Conservation (phyloP, 176 grass and related monocot species). For the Eremochloa ophiuroides region DNA sequence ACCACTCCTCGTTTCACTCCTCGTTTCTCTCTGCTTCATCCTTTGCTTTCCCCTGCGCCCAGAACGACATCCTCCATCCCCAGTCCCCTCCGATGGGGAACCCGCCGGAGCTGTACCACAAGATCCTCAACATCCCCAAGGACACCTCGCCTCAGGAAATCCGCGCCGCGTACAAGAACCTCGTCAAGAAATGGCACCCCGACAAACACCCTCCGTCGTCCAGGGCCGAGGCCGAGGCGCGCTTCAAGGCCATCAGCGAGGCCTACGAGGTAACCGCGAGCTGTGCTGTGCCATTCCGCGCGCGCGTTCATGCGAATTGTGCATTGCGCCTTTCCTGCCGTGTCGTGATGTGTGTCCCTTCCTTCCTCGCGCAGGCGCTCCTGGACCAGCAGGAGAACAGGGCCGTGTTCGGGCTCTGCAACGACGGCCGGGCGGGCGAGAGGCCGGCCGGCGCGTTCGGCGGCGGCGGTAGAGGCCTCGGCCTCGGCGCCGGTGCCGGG, state of each 20-base stretch:
- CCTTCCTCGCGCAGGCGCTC: conserved; percentile 44
- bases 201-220: conserved; percentile 96
- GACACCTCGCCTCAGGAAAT: conserved; percentile 73
- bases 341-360: not conserved
- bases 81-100: conserved; percentile 52
- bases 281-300: not conserved
- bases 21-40: not conserved
- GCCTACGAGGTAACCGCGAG: conserved; percentile 79
- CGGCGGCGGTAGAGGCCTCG: not conserved
- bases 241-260: conserved; percentile 87
- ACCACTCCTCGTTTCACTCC: not conserved
- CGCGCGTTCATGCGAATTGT: not conserved
- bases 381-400: conserved; percentile 81
- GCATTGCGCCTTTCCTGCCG: not conserved
- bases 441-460: not conserved
- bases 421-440: conserved; percentile 25
- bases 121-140: conserved; percentile 65
- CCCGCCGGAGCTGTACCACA: conserved; percentile 65
- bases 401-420: conserved; percentile 46
- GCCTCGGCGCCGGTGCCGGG: not conserved
- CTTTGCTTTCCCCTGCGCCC: not conserved
- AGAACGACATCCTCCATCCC: not conserved
- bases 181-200: conserved; percentile 96
- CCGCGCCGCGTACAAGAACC: conserved; percentile 67
- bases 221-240: conserved; percentile 78